Conservation (phyloP, 2,329 filamentous ascomycete genomes). For the Fusarium setosum region DNA sequence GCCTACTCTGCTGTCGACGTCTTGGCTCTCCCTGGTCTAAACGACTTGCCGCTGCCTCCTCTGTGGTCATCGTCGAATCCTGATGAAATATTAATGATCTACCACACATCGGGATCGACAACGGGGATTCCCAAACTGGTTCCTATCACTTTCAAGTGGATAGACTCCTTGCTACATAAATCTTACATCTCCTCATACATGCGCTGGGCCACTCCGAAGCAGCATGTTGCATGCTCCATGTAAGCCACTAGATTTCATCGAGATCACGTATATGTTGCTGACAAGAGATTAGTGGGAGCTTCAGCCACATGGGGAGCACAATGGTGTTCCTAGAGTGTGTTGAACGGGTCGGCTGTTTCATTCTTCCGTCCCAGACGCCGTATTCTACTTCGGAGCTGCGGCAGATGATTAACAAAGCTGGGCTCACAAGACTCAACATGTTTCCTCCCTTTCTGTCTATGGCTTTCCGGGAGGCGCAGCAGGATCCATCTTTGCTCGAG, state of each 20-base stretch:
- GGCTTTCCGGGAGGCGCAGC: conserved; percentile 1
- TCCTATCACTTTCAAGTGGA: conserved; percentile 13
- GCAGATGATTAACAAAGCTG: neutral
- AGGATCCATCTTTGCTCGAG: neutral
- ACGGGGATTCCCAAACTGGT: conserved; percentile 24
- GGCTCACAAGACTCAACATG: conserved; percentile 1
- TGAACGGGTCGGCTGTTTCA: neutral
- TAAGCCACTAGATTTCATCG: neutral
- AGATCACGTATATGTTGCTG: neutral
- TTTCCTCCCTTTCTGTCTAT: neutral
- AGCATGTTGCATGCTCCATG: too few relatives aligned
- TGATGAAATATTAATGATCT: conserved; percentile 8
- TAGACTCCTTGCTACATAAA: conserved; percentile 2
- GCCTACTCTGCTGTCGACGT: neutral
- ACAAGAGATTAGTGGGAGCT: conserved; percentile 5
- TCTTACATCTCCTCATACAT: too few relatives aligned
- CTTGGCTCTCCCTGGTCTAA: neutral
- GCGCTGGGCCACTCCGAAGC: too few relatives aligned
- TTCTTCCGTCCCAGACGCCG: conserved; percentile 8
- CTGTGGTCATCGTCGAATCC: neutral
- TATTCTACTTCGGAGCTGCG: conserved; percentile 3
- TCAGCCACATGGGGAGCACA: conserved; percentile 3
- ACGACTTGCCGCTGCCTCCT: neutral
- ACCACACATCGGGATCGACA: conserved; percentile 23
- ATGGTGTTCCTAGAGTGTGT: neutral